These are phyloP conservation scores for Saturnispora ahearnii DNA, from an alignment of 805 yeast species.

Conservation along the genomic window DNA sequence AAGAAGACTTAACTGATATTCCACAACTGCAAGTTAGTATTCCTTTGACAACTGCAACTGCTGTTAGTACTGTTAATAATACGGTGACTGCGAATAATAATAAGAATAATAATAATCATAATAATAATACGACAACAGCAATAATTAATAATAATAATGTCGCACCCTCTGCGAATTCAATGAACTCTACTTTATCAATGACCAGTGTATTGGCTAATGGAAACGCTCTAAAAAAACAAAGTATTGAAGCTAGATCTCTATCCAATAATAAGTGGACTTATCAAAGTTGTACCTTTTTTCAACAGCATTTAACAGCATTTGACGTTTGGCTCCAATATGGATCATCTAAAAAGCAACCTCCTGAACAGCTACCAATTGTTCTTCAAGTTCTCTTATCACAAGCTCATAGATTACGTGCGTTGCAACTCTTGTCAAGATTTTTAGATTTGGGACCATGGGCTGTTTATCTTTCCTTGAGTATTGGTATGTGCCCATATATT, in stretches of 20 bases:
- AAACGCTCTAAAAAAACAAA: not conserved
- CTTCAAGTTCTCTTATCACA: constrained; percentile 88
- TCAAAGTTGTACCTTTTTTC: constrained; percentile 89
- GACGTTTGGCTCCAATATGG: constrained; percentile 94
- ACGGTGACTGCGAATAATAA: not conserved
- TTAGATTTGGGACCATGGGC: constrained; percentile 98
- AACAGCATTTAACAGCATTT: constrained; percentile 92
- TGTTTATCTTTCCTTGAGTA: constrained; percentile 81
- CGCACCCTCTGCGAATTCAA: constrained; percentile 2
- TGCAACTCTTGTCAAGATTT: constrained; percentile 74
- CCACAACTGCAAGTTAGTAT: constrained; percentile 22
- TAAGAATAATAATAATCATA: not conserved
- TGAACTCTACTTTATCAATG: constrained; percentile 8
- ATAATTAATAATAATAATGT: not conserved
- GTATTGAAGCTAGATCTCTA: not conserved
- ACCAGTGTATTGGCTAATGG: not conserved
- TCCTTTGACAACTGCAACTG: not conserved
- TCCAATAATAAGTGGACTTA: constrained; percentile 36
- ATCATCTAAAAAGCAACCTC: constrained; percentile 73
- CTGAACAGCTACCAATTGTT: constrained; percentile 91
- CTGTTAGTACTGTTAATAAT: constrained; percentile 1
- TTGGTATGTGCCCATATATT: constrained; percentile 94
- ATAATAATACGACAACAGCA: not conserved
- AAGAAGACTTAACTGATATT: constrained; percentile 21
- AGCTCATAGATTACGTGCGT: constrained; percentile 84